Base-by-base conservation (phyloP, 352 stramenopile species). In the Globisporangium polare region DNA sequence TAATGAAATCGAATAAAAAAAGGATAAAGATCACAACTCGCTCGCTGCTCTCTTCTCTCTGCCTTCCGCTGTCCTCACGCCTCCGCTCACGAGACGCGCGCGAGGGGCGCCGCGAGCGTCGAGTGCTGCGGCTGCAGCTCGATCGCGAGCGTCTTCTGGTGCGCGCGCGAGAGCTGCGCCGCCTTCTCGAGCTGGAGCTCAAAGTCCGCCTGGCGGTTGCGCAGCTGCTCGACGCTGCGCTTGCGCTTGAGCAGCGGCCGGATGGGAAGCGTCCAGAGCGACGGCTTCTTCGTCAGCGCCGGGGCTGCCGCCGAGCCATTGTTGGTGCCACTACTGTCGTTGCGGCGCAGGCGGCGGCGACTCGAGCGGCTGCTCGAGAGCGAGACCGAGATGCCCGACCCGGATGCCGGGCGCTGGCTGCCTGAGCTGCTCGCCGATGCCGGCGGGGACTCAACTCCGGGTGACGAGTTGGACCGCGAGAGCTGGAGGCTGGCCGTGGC, bases 231-330 rank as follows among this genome's bases (percentile, higher is more conserved):
- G 6, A 68, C 73, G 42, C 73, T 87, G 37, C 66, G 65, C 65
- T 86, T 87, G 54, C 73, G 71, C 64, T 77, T 76, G 27, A 86
- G 68, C 33, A 84, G 60, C 12, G 74, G 68, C 0, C 77, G 77
- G 53, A 86, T 73, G 12, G 77, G 71, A 50, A 86, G 60, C 62
- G 66, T 74, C 73, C 75, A 83, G 5, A 75, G 60, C 37, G 68
- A 78, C 20, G 50, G 39, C 46, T 73, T 67, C 57, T 74, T 75
- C 43, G 56, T 68, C 71, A 66, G 74, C 2, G 8, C 29, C 4
- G 54, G n/a, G 15, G 50, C n/a, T n/a, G n/a, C 6, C 3, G 50
- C 18, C 8, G 56, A 53, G 2, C 27, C 53, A 8, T 6, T n/a
- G 24, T 33, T 33, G 29, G 29, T 33, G 8, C 29, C 29, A 33